Base-by-base conservation (phyloP, 495 filamentous ascomycete genomes). In the Cryomyces minteri region DNA sequence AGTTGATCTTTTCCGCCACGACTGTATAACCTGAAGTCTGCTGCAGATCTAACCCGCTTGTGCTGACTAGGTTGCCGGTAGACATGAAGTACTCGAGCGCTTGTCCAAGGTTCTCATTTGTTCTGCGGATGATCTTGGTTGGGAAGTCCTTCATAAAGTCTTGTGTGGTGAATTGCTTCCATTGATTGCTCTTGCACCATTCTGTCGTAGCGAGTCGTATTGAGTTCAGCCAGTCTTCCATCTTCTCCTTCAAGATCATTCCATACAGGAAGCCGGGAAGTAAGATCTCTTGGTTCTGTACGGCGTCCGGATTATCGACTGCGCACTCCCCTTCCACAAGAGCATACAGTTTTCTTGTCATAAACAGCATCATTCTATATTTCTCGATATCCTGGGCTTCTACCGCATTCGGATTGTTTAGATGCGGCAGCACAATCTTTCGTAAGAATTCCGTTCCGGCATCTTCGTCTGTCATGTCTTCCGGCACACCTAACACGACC, bases 1-100 rank as follows among this genome's bases (percentile, higher is more conserved):
- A 98, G 69, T 98, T 98, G 56, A 96, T 87, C 70, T 96, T 96
- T 62, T 98, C 90, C 4, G 90, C 90, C 45, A 95, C 88, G 34
- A 98, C 83, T 0, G 83, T 92, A 63, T 90, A 98, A 47, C 90
- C 90, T 30, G 90, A 92, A 0, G 78, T 74, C 58, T 98, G 90
- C 51, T 95, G 88, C 49, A 95, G 61, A 72, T 96, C 90, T 40
- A 98, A 70, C 53, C 90, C 90, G 32, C 82, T 88, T 5, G 82
- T 80, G 65, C 84, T 93, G 51, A 81, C 72, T 31, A 98, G 68
- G 56, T 98, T 98, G 52, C 90, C 90, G 1, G 90, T 98, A 0
- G 90, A 92, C 37, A 98, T 64, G 65, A 98, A 98, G 59, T 98
- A 96, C 55, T 95, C 90, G 43, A 96, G 61, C 5, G 77, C 72